Evolutionary conservation across 2,329 filamentous ascomycete species (phyloP), one percentile per base, ranked within the genome.

Genomic region (Aspergillus candidus): DNA sequence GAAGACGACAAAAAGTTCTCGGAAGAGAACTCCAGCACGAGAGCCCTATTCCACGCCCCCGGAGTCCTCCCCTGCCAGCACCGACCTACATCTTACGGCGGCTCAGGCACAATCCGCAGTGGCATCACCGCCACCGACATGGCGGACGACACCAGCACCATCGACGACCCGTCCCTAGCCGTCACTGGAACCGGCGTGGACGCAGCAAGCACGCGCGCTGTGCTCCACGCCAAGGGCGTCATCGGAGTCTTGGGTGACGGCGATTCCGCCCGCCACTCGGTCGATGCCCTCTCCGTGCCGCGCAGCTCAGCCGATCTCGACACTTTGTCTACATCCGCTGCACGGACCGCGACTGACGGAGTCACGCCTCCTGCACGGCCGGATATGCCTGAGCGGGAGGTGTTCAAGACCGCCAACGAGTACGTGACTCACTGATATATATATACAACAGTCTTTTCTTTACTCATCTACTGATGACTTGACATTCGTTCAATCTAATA

Each of bases 21-120:
- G 1, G 57, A 62, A 27, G 61, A 63, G 11, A 63, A 62, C 10
- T 60, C 61, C 5, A 66, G 63, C 43, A 67, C 64, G 2, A 52
- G 58, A 29, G 53, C 58, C 2, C 50, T 65, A 7, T 62, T 62
- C 40, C 60, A 60, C 36, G 61, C 53, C 6, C 41, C 54, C 2
- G 60, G 59, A 2, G 52, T 52, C 11, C 49, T 63, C 5, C 50
- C 55, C 1, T 51, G 53, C 4, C 48, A 42, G 27, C 51, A 53
- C 3, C 54, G 57, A 6, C 48, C 54, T 8, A 51, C 53, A 7
- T 63, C 60, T 0, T 48, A 52, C 27, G 50, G 49, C 13, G 57
- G 56, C 11, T 63, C 61, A 3, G 48, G 47, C 12, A 52, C 60
- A 2, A 56, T 54, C n/a, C 56, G 57, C 14, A 64, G 61, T 31